Conservation (phyloP, 148 eudicot species). For the Rhododendron griersonianum region DNA sequence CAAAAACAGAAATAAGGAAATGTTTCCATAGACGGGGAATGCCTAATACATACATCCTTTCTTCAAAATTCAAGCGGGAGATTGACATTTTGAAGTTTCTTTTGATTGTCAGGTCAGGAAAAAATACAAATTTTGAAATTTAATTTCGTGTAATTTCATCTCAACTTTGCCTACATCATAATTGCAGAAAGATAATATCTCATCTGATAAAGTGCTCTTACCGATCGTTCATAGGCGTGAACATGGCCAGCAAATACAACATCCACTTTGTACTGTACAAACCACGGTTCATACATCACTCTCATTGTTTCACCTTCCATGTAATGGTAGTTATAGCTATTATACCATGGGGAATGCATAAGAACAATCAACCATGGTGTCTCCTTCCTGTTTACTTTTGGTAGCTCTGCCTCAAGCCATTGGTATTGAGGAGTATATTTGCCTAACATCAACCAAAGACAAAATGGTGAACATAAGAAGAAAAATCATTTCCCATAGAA, state of each 20-base stretch:
- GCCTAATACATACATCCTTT: not conserved
- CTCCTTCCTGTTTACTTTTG: constrained; percentile 24
- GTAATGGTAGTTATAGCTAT: constrained; percentile 28
- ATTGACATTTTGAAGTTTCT: not conserved
- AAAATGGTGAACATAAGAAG: not conserved
- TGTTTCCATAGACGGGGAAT: not conserved
- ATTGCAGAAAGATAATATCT: not conserved
- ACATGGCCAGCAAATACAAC: constrained; percentile 40
- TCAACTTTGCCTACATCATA: not conserved
- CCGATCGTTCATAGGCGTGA: constrained; percentile 42
- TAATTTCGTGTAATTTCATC: not conserved
- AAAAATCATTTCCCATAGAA: not conserved
- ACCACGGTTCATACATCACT: constrained; percentile 37
- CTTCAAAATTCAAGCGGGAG: not conserved
- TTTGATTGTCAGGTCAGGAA: not conserved
- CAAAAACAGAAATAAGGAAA: not conserved
- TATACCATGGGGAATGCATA: constrained; percentile 31
- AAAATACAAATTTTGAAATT: not conserved
- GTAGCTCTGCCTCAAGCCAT: constrained; percentile 28
- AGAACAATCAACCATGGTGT: constrained; percentile 47
- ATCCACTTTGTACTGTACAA: constrained; percentile 38
- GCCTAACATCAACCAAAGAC: constrained; percentile 8
- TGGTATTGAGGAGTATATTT: constrained; percentile 37
- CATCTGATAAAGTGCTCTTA: constrained; percentile 6
- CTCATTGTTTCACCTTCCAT: constrained; percentile 44